Base-by-base conservation (phyloP, 2,329 filamentous ascomycete genomes). In the Fusarium mexicanum region DNA sequence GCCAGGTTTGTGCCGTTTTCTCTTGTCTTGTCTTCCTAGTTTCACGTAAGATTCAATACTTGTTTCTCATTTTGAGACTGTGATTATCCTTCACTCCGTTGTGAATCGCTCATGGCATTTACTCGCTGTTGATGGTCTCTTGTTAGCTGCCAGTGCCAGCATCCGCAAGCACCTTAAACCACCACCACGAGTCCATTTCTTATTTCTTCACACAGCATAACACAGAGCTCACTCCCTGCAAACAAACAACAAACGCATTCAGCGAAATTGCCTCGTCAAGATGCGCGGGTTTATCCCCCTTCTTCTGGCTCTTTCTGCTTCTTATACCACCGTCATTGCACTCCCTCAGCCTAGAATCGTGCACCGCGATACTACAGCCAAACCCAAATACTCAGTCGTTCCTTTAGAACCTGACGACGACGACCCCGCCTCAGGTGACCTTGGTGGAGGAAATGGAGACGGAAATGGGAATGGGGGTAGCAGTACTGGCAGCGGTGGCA, bases 381-480 rank as follows among this genome's bases (percentile, higher is more conserved):
- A 79, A 55, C 83, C 82, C 5, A 77, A 77, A 29, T 85, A 85
- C 55, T 83, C 82, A 7, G 81, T 85, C 37, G 82, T 85, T 10
- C 82, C 82, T 20, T 72, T 84, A n/a, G 82, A 83, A 57, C 82
- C 82, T 6, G 77, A 74, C 22, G 72, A 80, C 11, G 72, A 77
- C 31, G 74, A 77, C 20, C 67, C 76, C 10, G 71, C 64, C 14
- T 59, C 53, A 44, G 76, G 66, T 40, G 76, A 71, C 24, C 74
- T 76, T 29, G 76, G 76, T 40, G 74, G 63, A 47, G 73, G 69
- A 61, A 71, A 76, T 67, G 66, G 73, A 29, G 24, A 31, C 9
- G 50, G 50, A 16, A 59, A 55, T n/a, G 70, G 61, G 22, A 64
- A 57, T 22, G 70, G 61, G 16, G 64, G 48, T n/a, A 65, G 66